A percentile compares a stretch with the other conserved stretches of the same genome.
phyloP scores from a whole-genome alignment of 495 filamentous ascomycete genomes.

The Lasiosphaeriaceae sp. region DNA sequence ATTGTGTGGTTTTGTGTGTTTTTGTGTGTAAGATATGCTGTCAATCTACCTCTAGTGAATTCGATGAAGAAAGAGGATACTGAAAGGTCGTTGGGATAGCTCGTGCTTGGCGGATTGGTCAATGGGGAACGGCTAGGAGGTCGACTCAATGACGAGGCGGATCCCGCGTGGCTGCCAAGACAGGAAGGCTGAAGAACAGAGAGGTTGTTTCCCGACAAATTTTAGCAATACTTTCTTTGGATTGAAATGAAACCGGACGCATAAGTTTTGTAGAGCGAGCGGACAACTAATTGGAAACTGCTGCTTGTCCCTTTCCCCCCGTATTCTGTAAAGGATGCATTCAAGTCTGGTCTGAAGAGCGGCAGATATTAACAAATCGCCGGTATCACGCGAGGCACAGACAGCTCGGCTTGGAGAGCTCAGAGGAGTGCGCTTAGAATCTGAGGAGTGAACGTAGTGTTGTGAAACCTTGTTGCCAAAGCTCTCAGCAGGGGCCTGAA shows the following conservation, averaged over 20 bases:
- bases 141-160: background rate
- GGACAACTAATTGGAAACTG: no score
- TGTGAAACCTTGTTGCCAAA: background rate
- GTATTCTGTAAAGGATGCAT: no score
- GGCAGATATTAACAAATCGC: no score
- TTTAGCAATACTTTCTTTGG: background rate
- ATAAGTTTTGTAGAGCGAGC: no score
- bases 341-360: no score
- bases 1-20: no score
- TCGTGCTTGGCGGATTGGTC: background rate
- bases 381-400: no score
- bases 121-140: background rate
- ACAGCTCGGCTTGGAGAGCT: no score
- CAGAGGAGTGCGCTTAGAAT: background rate
- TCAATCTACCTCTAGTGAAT: background rate
- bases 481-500: no score
- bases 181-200: background rate
- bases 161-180: background rate
- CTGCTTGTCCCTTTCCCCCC: no score
- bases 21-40: no score
- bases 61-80: background rate
- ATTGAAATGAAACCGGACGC: background rate
- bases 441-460: background rate
- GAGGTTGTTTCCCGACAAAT: background rate
- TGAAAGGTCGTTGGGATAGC: background rate